phyloP scores from a whole-genome alignment of 1,139 yeast species.

The Keqinozyma sinolaborantium region DNA sequence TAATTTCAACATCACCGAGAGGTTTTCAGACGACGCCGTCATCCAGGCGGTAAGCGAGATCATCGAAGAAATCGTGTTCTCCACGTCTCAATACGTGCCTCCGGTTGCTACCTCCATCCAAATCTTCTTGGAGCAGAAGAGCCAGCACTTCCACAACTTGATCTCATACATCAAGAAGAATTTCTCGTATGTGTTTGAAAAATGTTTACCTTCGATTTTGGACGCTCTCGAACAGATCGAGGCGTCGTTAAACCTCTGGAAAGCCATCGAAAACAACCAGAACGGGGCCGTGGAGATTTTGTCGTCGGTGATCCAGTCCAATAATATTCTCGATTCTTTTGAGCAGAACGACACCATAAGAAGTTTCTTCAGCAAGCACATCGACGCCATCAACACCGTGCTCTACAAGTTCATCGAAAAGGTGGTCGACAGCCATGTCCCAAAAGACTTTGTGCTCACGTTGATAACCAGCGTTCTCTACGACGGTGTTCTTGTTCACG shows the following conservation, averaged over 20 bases:
- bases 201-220: conserved; percentile 33
- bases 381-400: conserved; percentile 31
- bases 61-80: conserved; percentile 51
- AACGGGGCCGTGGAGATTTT: conserved; percentile 2
- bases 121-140: conserved; percentile 23
- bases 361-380: conserved; percentile 24
- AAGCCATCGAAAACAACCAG: conserved; percentile 20
- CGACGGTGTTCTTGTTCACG: conserved; percentile 43
- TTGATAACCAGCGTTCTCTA: conserved; percentile 36
- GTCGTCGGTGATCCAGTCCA: neutral
- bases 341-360: conserved; percentile 13
- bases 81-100: conserved; percentile 38
- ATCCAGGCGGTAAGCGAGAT: conserved; percentile 49
- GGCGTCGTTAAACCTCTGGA: conserved; percentile 53
- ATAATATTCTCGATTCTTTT: conserved; percentile 2
- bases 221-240: conserved; percentile 55
- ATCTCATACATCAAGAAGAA: conserved; percentile 44
- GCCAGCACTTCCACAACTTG: conserved; percentile 32
- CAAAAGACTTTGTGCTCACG: conserved; percentile 22
- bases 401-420: conserved; percentile 23
- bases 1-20: conserved; percentile 49
- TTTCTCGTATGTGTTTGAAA: conserved; percentile 32
- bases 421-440: conserved; percentile 19
- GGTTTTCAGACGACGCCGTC: conserved; percentile 31
- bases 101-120: conserved; percentile 22